Base-by-base conservation (phyloP, 345 rosid species). In the Streptanthus diversifolius region DNA sequence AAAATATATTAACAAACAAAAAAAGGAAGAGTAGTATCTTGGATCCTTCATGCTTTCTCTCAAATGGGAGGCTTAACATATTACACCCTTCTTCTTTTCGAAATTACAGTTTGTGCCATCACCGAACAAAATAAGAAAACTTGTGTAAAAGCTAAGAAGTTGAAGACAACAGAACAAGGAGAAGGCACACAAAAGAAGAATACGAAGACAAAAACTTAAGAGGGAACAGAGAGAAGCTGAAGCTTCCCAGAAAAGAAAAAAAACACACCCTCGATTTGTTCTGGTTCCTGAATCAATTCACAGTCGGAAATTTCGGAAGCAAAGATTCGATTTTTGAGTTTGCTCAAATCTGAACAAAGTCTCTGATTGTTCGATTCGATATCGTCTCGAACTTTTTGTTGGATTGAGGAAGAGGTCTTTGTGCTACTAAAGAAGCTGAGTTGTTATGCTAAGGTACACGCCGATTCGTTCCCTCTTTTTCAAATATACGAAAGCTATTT, bases 91-190 rank as follows among this genome's bases (percentile, higher is more conserved):
- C 41, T 1, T 11, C 14, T 43, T 22, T 39, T 11, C 35, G 40
- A 78, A 87, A 80, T 85, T 89, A 84, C 90, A 52, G 29, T 73
- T 77, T 72, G 30, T 78, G 82, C 87, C 87, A 76, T 29, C 77
- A 79, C 85, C 78, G 78, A 55, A 77, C 79, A 68, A 53, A 74
- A 36, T 45, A 80, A 72, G 74, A 49, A 71, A 57, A 57, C 53
- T 63, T 81, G 61, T 30, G 64, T 75, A 35, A 68, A 81, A 75
- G 76, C 51, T 21, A 27, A 71, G 78, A 77, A 71, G 74, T 63
- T 15, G 47, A 64, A 77, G 55, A 68, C 54, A 32, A 27, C 7
- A 35, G 35, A 29, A 44, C 47, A 48, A 61, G n/a, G 45, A 48
- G 14, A 54, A 47, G 25, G 62, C 62, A 29, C 6, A 17, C 77